Conservation (phyloP, 441 rosid species). For the Populus hybrid region DNA sequence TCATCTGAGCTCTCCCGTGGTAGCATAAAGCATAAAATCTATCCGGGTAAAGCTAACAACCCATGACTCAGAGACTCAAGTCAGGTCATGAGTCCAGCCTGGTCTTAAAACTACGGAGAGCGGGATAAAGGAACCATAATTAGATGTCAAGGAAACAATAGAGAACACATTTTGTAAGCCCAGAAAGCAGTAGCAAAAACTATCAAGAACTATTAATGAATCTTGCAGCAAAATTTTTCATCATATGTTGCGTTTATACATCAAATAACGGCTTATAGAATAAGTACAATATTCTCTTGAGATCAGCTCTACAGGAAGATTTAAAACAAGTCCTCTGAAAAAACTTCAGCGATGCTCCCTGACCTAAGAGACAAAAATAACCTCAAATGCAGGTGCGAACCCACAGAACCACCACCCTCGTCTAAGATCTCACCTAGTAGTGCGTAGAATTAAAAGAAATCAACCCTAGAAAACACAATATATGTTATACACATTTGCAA, state of each 20-base stretch:
- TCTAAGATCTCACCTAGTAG: constrained; percentile 30
- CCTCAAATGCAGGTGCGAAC: constrained; percentile 15
- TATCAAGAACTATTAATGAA: constrained; percentile 12
- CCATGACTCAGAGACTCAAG: too few relatives aligned
- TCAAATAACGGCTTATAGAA: constrained; percentile 26
- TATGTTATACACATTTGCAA: constrained; percentile 59
- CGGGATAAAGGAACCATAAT: not conserved
- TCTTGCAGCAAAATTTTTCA: constrained; percentile 50
- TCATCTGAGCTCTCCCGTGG: too few relatives aligned
- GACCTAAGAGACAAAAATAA: constrained; percentile 13
- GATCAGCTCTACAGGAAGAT: constrained; percentile 26
- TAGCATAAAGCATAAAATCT: too few relatives aligned
- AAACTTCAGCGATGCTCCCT: constrained; percentile 23
- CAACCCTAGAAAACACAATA: constrained; percentile 25
- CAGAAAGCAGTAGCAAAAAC: not conserved
- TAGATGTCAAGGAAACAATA: not conserved
- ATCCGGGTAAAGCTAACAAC: too few relatives aligned
- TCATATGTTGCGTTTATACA: constrained; percentile 48
- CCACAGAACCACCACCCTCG: constrained; percentile 25
- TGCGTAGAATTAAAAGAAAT: constrained; percentile 19
- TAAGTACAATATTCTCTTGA: constrained; percentile 40
- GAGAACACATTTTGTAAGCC: not conserved
- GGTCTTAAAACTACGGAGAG: not conserved
- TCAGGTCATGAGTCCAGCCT: too few relatives aligned
- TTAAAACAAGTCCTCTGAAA: constrained; percentile 20